phyloP scores from a whole-genome alignment of 2,329 filamentous ascomycete species.

The Rutstroemia sp. region DNA sequence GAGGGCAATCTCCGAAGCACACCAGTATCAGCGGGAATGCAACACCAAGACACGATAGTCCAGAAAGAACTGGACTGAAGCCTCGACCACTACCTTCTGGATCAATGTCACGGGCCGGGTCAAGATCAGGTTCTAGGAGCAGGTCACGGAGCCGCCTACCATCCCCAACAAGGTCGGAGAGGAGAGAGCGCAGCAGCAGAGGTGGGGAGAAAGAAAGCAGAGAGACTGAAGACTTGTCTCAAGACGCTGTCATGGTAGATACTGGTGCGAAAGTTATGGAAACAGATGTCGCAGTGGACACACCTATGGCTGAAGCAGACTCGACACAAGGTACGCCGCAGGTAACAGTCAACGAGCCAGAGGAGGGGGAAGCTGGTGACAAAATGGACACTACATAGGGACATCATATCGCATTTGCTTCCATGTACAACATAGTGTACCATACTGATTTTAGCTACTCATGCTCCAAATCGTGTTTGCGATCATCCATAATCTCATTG shows the following conservation, averaged over 20 bases:
- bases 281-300: constrained; percentile 24
- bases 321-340: constrained; percentile 34
- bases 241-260: constrained; percentile 55
- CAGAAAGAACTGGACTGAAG: constrained; percentile 35
- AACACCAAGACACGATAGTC: constrained; percentile 43
- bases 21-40: constrained; percentile 40
- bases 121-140: constrained; percentile 31
- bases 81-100: constrained; percentile 22
- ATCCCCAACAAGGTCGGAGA: constrained; percentile 29
- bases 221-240: constrained; percentile 32
- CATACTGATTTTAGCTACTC: constrained; percentile 13
- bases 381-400: constrained; percentile 57
- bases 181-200: constrained; percentile 6
- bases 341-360: constrained; percentile 43
- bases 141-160: constrained; percentile 33
- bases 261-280: constrained; percentile 36
- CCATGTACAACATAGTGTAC: constrained; percentile 22
- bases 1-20: constrained; percentile 43
- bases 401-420: neutral
- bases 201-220: constrained; percentile 7
- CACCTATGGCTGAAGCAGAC: constrained; percentile 22
- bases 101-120: constrained; percentile 30
- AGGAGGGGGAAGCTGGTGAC: constrained; percentile 35
- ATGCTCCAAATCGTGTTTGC: too few relatives aligned
- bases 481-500: too few relatives aligned